Evolutionary conservation across 164 flowering plant species (phyloP).

Genomic region (Santalum album): DNA sequence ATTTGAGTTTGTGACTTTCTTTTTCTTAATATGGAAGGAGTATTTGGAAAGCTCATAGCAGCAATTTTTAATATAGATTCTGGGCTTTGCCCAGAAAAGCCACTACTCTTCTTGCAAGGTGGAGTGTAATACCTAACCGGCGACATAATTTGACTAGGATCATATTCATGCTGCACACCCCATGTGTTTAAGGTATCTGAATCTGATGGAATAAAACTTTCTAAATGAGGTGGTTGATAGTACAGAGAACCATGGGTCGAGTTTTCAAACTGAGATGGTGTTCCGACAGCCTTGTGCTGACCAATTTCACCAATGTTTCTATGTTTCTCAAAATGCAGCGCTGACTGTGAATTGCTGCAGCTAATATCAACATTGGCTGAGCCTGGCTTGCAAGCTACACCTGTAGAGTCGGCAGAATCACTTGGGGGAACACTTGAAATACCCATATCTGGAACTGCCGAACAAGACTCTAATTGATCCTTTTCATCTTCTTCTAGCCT

Average conservation of each 20-base stretch:
- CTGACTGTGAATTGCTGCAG: constrained; percentile 23
- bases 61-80: constrained; percentile 72
- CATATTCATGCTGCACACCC: constrained; percentile 19
- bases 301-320: constrained; percentile 13
- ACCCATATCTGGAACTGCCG: constrained; percentile 19
- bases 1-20: constrained; percentile 40
- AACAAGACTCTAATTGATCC: constrained; percentile 28
- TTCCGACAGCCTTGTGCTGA: constrained; percentile 21
- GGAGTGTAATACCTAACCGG: constrained; percentile 63
- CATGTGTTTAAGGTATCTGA: constrained; percentile 15
- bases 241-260: constrained; percentile 39
- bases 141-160: constrained; percentile 24
- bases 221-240: constrained; percentile 42
- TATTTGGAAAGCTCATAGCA: constrained; percentile 69
- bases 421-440: constrained; percentile 16
- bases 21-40: constrained; percentile 84
- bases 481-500: constrained; percentile 34
- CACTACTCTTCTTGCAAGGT: constrained; percentile 37
- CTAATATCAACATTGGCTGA: constrained; percentile 21
- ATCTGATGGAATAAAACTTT: constrained; percentile 22
- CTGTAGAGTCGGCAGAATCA: constrained; percentile 38
- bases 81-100: constrained; percentile 31
- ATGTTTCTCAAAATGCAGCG: constrained; percentile 16
- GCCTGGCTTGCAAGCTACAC: constrained; percentile 16
- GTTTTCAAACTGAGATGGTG: constrained; percentile 18